Evolutionary conservation across 2,329 filamentous ascomycete genomes (phyloP), one percentile per base, ranked within the genome.

Genomic region (Aureobasidium namibiae): DNA sequence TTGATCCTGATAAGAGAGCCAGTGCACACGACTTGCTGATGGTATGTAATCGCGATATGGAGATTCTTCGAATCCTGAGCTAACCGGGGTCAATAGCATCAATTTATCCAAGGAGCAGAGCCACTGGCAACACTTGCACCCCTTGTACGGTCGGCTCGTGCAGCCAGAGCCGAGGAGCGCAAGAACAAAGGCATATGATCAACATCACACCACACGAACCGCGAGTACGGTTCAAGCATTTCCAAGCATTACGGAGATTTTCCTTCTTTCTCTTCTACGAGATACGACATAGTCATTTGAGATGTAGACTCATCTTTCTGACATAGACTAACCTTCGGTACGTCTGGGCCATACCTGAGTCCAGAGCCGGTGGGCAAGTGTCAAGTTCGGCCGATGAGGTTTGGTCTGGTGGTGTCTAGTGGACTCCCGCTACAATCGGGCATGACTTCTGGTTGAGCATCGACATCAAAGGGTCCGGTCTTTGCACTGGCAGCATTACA

Each of bases 1-100:
- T 99, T 6, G 94, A 97, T 70, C 92, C 94, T 1, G 94, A 97
- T 76, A 96, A 96, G 83, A 82, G 94, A 74, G 92, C 92, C 39
- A 96, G 90, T 69, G 94, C 94, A 36, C 90, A 96, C 74, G 92
- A 97, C 78, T 76, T 99, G 62, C 79, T 99, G 67, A 86, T 89
- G 77, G 94, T 97, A 82, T 77, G 88, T 79, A 31, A 57, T n/a
- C 9, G 6, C 6, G 42, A 18, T 11, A 3, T 24, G 21, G 18
- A 33, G 16, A 21, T 8, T 45, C 9, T 65, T 53, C 16, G 24
- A 11, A 59, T 38, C 44, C 33, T 64, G 34, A 64, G 50, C 64
- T 69, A 59, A 67, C n/a, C 42, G 42, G 34, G 29, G 53, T 14
- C 53, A 60, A 6, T 63, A 76, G 73, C 70, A 76, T 63, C 74